Percentiles rank a stretch among this genome's conserved stretches.
phyloP scores from a whole-genome alignment of 164 flowering plant species.

The Magnolia changhungtana region DNA sequence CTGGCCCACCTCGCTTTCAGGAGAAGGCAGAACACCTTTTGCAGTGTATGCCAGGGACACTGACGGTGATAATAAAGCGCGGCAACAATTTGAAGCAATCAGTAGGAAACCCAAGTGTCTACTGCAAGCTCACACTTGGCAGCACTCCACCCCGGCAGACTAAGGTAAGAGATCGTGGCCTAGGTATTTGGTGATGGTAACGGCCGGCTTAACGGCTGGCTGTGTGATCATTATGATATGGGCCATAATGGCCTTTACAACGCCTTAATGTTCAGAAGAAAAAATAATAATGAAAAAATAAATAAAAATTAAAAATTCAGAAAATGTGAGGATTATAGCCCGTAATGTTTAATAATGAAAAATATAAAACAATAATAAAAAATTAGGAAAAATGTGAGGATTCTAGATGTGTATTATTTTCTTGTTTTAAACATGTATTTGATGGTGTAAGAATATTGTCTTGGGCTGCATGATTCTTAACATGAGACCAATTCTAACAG shows the following conservation, averaged over 20 bases:
- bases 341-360: neutral
- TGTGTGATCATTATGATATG: neutral
- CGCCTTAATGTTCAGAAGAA: neutral
- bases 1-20: slow-evolving; percentile 95
- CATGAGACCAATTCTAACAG: no score
- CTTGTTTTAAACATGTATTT: neutral
- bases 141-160: slow-evolving; percentile 80
- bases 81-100: slow-evolving; percentile 97
- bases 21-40: slow-evolving; percentile 92
- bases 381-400: neutral
- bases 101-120: slow-evolving; percentile 91
- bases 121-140: slow-evolving; percentile 89
- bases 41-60: slow-evolving; percentile 96
- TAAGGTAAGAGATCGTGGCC: slow-evolving; percentile 41
- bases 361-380: neutral
- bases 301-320: neutral
- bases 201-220: neutral
- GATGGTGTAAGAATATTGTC: no score
- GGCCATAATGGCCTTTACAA: neutral
- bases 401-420: neutral
- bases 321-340: neutral
- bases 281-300: neutral
- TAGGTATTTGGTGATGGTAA: neutral
- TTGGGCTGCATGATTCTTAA: no score
- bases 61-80: slow-evolving; percentile 80